phyloP scores from a whole-genome alignment of 2,329 filamentous ascomycete species.

The Mycogone perniciosa region DNA sequence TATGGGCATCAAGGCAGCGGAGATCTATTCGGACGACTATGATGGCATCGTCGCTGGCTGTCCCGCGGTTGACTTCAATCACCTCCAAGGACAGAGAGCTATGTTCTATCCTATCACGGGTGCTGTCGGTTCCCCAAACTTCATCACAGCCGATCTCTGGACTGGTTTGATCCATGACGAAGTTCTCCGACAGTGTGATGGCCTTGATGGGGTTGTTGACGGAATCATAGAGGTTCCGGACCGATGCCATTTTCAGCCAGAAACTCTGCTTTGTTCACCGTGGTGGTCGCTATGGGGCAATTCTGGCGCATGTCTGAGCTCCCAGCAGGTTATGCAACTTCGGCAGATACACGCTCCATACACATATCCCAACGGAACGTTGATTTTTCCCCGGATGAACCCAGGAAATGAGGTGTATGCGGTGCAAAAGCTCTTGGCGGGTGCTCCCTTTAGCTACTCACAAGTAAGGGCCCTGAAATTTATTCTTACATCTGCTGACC shows the following conservation, averaged over 20 bases:
- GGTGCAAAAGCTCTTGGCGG: constrained; percentile 31
- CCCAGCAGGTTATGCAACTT: constrained; percentile 33
- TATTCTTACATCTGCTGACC: too few species aligned
- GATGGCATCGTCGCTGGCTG: constrained; percentile 49
- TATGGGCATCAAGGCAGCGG: constrained; percentile 48
- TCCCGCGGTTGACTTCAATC: constrained; percentile 34
- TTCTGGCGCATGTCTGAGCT: constrained; percentile 33
- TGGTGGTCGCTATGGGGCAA: neutral
- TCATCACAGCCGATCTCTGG: constrained; percentile 20
- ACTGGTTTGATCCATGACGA: constrained; percentile 18
- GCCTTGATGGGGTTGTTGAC: constrained; percentile 41
- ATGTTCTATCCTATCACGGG: constrained; percentile 36
- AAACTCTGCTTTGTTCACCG: constrained; percentile 36
- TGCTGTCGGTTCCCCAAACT: constrained; percentile 25
- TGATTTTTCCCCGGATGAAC: constrained; percentile 41
- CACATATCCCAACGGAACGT: constrained; percentile 23
- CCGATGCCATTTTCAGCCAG: constrained; percentile 38
- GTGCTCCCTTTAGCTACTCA: constrained; percentile 19
- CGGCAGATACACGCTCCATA: constrained; percentile 25
- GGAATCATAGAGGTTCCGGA: constrained; percentile 41
- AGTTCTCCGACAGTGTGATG: constrained; percentile 40
- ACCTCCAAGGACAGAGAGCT: constrained; percentile 32
- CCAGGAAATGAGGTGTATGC: constrained; percentile 37
- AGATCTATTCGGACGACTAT: constrained; percentile 50
- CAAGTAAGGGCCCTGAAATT: constrained; percentile 19